These are phyloP conservation scores for Strobilomyces confusus DNA, from an alignment of 768 basidiomycete genomes.

Conservation along the genomic window DNA sequence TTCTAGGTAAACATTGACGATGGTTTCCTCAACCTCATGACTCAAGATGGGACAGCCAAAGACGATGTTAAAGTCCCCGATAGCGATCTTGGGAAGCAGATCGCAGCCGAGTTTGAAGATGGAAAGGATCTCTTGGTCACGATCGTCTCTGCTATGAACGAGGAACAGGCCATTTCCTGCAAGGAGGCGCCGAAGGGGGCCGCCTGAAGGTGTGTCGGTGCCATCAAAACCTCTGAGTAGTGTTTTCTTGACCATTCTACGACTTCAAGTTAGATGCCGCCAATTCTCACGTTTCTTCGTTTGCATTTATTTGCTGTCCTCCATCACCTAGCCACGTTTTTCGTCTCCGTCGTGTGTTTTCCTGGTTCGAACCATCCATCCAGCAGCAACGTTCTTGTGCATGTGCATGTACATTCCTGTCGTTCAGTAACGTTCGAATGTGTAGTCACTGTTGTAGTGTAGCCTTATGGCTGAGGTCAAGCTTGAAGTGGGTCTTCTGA, in stretches of 20 bases:
- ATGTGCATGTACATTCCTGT: conserved; percentile 27
- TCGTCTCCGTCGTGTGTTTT: conserved; percentile 5
- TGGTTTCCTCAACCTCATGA: conserved; percentile 94
- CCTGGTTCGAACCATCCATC: conserved; percentile 16
- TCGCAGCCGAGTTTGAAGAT: conserved; percentile 66
- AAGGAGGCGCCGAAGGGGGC: conserved; percentile 90
- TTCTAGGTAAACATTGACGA: conserved; percentile 84
- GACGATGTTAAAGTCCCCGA: conserved; percentile 96
- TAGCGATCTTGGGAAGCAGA: conserved; percentile 69
- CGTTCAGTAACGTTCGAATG: conserved; percentile 26
- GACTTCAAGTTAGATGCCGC: background rate
- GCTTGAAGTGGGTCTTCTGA: background rate
- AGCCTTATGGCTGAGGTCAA: conserved; percentile 15
- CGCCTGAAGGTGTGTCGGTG: conserved; percentile 17
- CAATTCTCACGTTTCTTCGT: conserved; percentile 5
- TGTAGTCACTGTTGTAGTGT: conserved; percentile 27
- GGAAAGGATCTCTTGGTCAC: conserved; percentile 89
- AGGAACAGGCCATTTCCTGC: conserved; percentile 85
- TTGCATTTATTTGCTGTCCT: conserved; percentile 17
- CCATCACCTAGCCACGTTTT: conserved; percentile 6
- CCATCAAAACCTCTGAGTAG: background rate
- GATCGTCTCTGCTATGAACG: conserved; percentile 84
- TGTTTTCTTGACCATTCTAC: background rate
- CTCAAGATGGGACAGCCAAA: conserved; percentile 70
- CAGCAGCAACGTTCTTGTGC: conserved; percentile 19